These are phyloP conservation scores for Fraxinus americana DNA, from an alignment of 257 asterid genomes.

Conservation along the genomic window DNA sequence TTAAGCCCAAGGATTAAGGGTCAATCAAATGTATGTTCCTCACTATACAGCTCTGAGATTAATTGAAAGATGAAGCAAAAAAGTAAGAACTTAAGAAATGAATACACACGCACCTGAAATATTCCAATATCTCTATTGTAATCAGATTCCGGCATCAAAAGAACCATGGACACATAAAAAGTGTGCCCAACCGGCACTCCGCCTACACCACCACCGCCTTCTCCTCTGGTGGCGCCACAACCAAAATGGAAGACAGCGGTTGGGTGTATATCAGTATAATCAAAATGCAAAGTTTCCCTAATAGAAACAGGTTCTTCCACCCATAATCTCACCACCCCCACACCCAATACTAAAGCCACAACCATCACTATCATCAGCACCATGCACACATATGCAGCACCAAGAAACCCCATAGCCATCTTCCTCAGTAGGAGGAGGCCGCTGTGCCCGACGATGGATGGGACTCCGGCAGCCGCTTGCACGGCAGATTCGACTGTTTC, in stretches of 20 bases:
- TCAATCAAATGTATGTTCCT: too few relatives aligned
- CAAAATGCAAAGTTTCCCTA: slow-evolving; percentile 58
- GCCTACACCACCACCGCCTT: neutral
- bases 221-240: slow-evolving; percentile 4
- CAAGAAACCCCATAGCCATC: slow-evolving; percentile 57
- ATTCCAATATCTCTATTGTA: slow-evolving; percentile 80
- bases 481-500: slow-evolving; percentile 16
- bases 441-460: slow-evolving; percentile 22
- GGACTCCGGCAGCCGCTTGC: slow-evolving; percentile 18
- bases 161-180: slow-evolving; percentile 56
- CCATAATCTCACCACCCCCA: slow-evolving; percentile 61
- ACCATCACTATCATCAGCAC: slow-evolving; percentile 40
- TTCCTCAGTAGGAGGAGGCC: slow-evolving; percentile 40
- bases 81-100: neutral
- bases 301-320: slow-evolving; percentile 67
- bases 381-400: slow-evolving; percentile 61
- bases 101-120: slow-evolving; percentile 53
- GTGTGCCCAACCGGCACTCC: slow-evolving; percentile 70
- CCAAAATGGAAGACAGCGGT: slow-evolving; percentile 46
- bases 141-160: slow-evolving; percentile 84
- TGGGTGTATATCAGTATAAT: slow-evolving; percentile 61
- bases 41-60: neutral
- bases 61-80: neutral
- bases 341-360: slow-evolving; percentile 55
- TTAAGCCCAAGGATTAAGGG: too few relatives aligned